Base-by-base conservation (phyloP, 257 asterid genomes). In the Solanum tarapatanum region DNA sequence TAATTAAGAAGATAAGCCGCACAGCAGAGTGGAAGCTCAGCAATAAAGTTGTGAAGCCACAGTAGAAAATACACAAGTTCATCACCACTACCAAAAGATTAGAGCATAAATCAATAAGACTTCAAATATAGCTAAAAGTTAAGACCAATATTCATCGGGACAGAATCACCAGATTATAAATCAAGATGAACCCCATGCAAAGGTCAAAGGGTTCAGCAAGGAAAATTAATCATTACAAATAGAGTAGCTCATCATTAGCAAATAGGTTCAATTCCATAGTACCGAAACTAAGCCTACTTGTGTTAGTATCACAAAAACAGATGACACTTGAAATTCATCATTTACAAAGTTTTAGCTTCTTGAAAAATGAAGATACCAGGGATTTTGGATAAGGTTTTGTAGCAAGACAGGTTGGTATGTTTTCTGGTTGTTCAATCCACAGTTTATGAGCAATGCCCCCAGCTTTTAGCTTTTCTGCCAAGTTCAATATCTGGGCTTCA, bases 371-470 rank as follows among this genome's bases (percentile, higher is more conserved):
- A 23, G 98, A 93, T 74, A 97, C 97, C 76, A 70, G 4, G 51
- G 98, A 94, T 88, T 97, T 97, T 5, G 98, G 98, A 89, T 93
- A 97, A 23, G 99, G 99, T 84, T 97, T 97, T 35, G 97, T 94
- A 64, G 99, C 96, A 84, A 97, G 95, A 93, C 99, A 95, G 30
- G 99, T 95, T 24, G 99, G 91, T 70, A 93, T 90, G 88, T 95
- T 94, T 94, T 97, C 99, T 0, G 99, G 99, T 83, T 94, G 98
- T 89, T 97, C 99, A 82, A 94, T 92, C 99, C 99, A 97, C 88
- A 97, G 88, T 91, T 95, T 97, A 89, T 95, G 96, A 92, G 92
- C 94, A 82, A 97, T 91, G 85, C 93, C 94, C 26, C 92, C 94
- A 0, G 90, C 92, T 87, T 92, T 95, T 64, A 97, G 93, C 91